Evolutionary conservation across 495 filamentous ascomycete genomes (phyloP), one percentile per base, ranked within the genome.

Genomic region (Xylaria intraflava): DNA sequence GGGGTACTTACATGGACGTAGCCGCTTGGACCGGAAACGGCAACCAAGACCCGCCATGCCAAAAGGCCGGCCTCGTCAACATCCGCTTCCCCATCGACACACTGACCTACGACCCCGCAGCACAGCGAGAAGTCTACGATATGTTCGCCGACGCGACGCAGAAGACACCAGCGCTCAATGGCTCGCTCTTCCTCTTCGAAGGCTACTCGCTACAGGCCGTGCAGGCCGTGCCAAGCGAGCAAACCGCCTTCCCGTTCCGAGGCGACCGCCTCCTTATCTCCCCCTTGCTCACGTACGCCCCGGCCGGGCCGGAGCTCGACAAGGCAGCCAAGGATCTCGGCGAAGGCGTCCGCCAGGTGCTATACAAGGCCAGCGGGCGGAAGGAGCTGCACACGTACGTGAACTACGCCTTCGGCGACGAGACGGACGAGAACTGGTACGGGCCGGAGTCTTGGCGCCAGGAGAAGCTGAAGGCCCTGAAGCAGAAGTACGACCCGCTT

Each of bases 401-500:
- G 40, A 85, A 84, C 59, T 84, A 85, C 64, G 82, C 82, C 0
- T 70, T 72, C 46, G 81, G 82, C 2, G 63, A 75, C 27, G 81
- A 85, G 68, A 61, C 58, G 0, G 26, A 49, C 7, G 23, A 73
- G 63, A 58, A 68, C 26, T 60, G 65, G 64, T 84, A 84, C 49
- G 80, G 82, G 0, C 59, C 63, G 45, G 79, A 80, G 45, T n/a
- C 49, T 14, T 81, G 78, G 76, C 64, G 78, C 1, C 65, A 67
- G 59, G 48, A 67, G 7, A 58, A 61, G 5, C 62, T 85, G 46
- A 49, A 50, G 30, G 58, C 43, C 6, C 51, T 84, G 61, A 83
- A 84, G 71, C 53, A 57, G 11, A 78, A 77, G 65, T 84, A 80
- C 58, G 82, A 85, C 56, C 78, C 80, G 0, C 5, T 55, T 10